Base-by-base conservation (phyloP, 1,139 yeast genomes). In the Kodamaea derodonti region DNA sequence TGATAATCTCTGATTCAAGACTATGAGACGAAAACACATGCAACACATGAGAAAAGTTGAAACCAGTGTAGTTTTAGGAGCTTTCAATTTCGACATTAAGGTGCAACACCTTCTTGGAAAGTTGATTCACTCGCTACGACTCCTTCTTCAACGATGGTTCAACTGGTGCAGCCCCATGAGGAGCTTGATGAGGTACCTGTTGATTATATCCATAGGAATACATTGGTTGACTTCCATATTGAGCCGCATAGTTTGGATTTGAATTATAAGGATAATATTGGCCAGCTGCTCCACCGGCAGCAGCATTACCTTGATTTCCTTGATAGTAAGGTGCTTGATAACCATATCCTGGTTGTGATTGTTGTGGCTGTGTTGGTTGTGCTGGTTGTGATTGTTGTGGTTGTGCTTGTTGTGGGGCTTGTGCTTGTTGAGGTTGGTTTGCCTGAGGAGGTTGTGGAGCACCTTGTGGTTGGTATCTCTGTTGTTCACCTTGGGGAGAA, bases 161-260 rank as follows among this genome's bases (percentile, higher is more conserved):
- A 6, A 18, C 22, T 9, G 22, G 22, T 18, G 22, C 22, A 7
- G 22, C n/a, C n/a, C n/a, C n/a, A n/a, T n/a, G 23, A 20, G 23
- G 23, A 27, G 17, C 30, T 14, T 25, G 31, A 10, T 33, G 37
- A 14, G 37, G 31, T 14, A 35, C 36, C 24, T 37, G 48, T 24
- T 42, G 45, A 25, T 33, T 33, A 30, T 46, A 51, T 14, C 50
- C 50, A 32, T 51, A 52, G 20, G 49, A 41, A 36, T 51, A 51
- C 25, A 46, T 43, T 9, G 55, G 57, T 36, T 51, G 58, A n/a
- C 44, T 34, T 11, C 48, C 46, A 34, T 52, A 52, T 13, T 45
- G 42, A 5, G 12, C 26, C 24, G 52, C 47, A 37, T 52, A 52
- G 40, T 34, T 43, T 4, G 49, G 53, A 39, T 49, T 47, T 7